These are phyloP conservation scores for Solanum etuberosum DNA, from an alignment of 257 asterid genomes.

Conservation along the genomic window DNA sequence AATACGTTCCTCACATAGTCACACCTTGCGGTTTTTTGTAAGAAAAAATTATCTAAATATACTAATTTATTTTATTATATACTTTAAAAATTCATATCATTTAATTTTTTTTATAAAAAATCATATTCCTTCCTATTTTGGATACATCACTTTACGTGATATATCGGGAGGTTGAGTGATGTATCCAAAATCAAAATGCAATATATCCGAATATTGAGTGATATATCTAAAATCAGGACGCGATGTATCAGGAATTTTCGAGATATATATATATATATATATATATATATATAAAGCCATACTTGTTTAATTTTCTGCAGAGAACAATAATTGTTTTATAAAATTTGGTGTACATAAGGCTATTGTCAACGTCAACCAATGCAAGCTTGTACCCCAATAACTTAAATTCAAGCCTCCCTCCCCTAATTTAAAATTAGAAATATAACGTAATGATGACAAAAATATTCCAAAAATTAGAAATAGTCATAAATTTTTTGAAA, in stretches of 20 bases:
- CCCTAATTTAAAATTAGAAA: neutral
- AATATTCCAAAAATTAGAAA: neutral
- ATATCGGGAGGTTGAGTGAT: neutral
- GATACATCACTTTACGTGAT: neutral
- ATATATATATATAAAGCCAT: too few species aligned
- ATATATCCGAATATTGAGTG: too few species aligned
- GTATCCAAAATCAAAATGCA: too few species aligned
- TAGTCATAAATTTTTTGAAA: neutral
- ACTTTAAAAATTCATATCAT: too few species aligned
- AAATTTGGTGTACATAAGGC: neutral
- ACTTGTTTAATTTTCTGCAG: neutral
- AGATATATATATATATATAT: too few species aligned
- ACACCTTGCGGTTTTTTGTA: too few species aligned
- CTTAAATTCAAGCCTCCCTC: neutral
- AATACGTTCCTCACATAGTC: neutral
- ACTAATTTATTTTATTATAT: too few species aligned
- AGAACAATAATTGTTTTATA: neutral
- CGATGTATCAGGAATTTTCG: too few species aligned
- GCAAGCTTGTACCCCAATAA: neutral
- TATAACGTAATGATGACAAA: neutral
- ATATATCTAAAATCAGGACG: too few species aligned
- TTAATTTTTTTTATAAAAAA: too few species aligned
- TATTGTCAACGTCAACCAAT: neutral
- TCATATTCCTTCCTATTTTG: neutral
- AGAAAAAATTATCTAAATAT: too few species aligned